Evolutionary conservation across 805 yeast species (phyloP), one percentile per base, ranked within the genome.

Genomic region (Scheffersomyces amazonensis): DNA sequence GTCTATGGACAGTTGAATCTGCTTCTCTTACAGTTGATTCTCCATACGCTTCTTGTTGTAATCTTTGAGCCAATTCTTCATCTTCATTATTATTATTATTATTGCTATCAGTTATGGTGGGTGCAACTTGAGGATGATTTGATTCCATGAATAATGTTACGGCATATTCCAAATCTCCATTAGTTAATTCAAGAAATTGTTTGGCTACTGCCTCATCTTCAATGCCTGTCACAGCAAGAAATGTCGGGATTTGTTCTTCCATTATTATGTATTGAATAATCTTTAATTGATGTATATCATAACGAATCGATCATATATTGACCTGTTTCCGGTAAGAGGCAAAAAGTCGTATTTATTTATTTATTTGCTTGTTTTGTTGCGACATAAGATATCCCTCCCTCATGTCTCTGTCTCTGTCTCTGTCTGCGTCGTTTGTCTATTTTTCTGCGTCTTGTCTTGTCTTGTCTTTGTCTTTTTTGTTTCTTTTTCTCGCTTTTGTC

Each of bases 191-290:
- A 16, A 93, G 59, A 54, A 83, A 93, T 48, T 83, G 87, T 37
- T 71, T 66, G 1, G 98, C 98, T 10, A 76, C 64, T 4, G 71
- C 72, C 1, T 76, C 71, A 54, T 85, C 91, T 2, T 78, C 72
- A 2, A 79, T 78, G 16, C 87, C 85, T 0, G 98, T 89, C 37
- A 93, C 81, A 29, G 91, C 90, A 59, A 90, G 69, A 60, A 93
- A 93, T 16, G 81, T 76, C 16, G 85, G 81, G 27, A 87, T 68
- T 34, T 69, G 63, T 35, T 75, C 84, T 36, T 74, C 75, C 61
- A 67, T 66, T 10, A 16, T 35, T 12, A 10, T n/a, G n/a, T n/a
- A n/a, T n/a, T n/a, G n/a, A n/a, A n/a, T n/a, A n/a, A n/a, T n/a
- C n/a, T n/a, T n/a, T n/a, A n/a, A n/a, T n/a, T n/a, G n/a, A n/a